Evolutionary conservation across 345 rosid genomes (phyloP).

Genomic region (Brassica cretica): DNA sequence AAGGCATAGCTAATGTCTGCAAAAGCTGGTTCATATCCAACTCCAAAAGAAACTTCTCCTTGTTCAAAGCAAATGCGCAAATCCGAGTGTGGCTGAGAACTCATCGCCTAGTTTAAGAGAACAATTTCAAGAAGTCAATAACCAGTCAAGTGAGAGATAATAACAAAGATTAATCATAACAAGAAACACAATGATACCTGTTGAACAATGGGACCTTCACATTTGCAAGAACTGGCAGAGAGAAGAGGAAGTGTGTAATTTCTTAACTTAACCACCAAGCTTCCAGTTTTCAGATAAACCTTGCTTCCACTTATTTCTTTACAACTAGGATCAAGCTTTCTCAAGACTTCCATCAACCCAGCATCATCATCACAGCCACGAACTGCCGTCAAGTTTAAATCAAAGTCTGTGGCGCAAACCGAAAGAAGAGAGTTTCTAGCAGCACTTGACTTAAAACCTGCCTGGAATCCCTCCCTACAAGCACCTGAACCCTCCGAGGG

Average conservation of each 20-base stretch:
- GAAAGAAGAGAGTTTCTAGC: slow-evolving; percentile 76
- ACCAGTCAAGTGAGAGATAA: background rate
- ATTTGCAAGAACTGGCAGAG: slow-evolving; percentile 72
- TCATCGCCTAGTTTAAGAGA: too few species aligned
- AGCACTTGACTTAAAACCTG: slow-evolving; percentile 82
- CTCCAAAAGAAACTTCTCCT: slow-evolving; percentile 83
- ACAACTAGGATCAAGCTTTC: slow-evolving; percentile 80
- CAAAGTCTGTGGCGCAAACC: slow-evolving; percentile 76
- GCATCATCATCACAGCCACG: slow-evolving; percentile 85
- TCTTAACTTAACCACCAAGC: slow-evolving; percentile 66
- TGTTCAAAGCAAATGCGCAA: slow-evolving; percentile 72
- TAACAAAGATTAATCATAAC: background rate
- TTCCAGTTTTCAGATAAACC: slow-evolving; percentile 57
- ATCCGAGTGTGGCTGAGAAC: slow-evolving; percentile 47
- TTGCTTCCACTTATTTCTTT: slow-evolving; percentile 79
- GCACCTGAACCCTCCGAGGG: slow-evolving; percentile 86
- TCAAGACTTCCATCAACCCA: slow-evolving; percentile 79
- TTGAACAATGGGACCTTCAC: slow-evolving; percentile 87
- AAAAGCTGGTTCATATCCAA: slow-evolving; percentile 91
- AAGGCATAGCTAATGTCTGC: slow-evolving; percentile 95
- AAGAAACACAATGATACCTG: slow-evolving; percentile 57
- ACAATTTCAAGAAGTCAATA: slow-evolving; percentile 17
- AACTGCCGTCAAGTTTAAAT: slow-evolving; percentile 72
- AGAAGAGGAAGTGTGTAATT: slow-evolving; percentile 83
- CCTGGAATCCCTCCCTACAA: slow-evolving; percentile 75